Base-by-base conservation (phyloP, 805 yeast species). In the Lipomyces yamadae region DNA sequence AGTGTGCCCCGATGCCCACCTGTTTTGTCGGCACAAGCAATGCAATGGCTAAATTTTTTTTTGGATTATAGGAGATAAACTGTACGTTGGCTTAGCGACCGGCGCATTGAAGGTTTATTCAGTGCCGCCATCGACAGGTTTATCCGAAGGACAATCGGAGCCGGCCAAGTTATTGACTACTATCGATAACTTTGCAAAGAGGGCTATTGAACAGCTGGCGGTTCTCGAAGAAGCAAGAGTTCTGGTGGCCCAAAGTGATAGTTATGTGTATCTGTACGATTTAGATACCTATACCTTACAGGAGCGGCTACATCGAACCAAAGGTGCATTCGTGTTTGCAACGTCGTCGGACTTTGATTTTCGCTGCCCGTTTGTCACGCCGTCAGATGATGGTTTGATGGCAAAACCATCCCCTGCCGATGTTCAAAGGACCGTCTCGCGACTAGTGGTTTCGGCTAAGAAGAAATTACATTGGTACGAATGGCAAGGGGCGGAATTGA, bases 261-360 rank as follows among this genome's bases (percentile, higher is more conserved):
- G 72, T 11, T 58, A 74, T 2, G 79, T 81, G 15, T 68, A 75
- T 52, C 72, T 81, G 11, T 76, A 72, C 65, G 78, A 75, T 58
- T 61, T 76, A 54, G 76, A 75, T 29, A 73, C 78, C 3, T 75
- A 74, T 37, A 66, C 69, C n/a, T 65, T 74, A 24, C 73, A 76
- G 42, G 79, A 79, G 57, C 71, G 70, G 0, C 73, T 81, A 52
- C 73, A 73, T 33, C 76, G 78, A 54, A 75, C 79, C 13, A 77
- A 76, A 52, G 79, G 80, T 59, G 75, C 78, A 1, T 73, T 77
- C 24, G 60, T 73, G 18, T 75, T 77, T 60, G 73, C 74, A 2
- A 60, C 69, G 0, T 69, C 68, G 4, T 61, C 67, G 30, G 63
- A 66, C 7, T 54, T 68, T 15, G 70, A 62, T 7, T 67, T 63